Evolutionary conservation across 345 rosid species (phyloP), one percentile per base, ranked within the genome.

Genomic region (Eucalyptus urophylla): DNA sequence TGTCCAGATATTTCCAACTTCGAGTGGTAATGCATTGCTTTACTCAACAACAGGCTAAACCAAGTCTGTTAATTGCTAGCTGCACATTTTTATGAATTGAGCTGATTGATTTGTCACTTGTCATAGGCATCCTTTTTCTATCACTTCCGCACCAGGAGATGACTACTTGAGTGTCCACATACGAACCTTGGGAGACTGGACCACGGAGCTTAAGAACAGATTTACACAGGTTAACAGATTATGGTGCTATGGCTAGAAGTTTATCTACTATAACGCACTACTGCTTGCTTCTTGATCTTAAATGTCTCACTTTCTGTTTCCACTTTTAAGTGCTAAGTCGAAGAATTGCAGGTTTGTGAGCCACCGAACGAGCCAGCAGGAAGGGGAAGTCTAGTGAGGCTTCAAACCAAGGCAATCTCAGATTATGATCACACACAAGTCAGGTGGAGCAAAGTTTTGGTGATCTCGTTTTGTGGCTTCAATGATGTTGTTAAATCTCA

Each of bases 61-160:
- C 19, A 53, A 17, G 11, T 80, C 33, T 33, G 21, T 24, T 8
- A 27, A 8, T 43, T 25, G 33, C 72, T 43, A 25, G 45, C 43
- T 24, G 13, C 85, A 33, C 40, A 58, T 45, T n/a, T 90, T 90
- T 47, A 19, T 54, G 21, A n/a, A 50, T 25, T 45, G 31, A 33
- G 80, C 50, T 29, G 43, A 37, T 12, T 15, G 85, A 37, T 10
- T 21, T 21, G 8, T 21, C 29, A 76, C 85, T 40, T 21, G 85
- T 21, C 85, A 40, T 88, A 98, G 99, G 99, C 99, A 98, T 92
- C 99, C 97, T n/a, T 97, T 98, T 88, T 96, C 99, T 45, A 98
- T 98, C 91, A 97, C 99, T 50, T 98, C 99, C 21, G 99, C 99
- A 33, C 99, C 99, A 29, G 96, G 95, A 65, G 99, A 97, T 88